Evolutionary conservation across 83 land plant genomes (phyloP).

Genomic region (Picea abies): DNA sequence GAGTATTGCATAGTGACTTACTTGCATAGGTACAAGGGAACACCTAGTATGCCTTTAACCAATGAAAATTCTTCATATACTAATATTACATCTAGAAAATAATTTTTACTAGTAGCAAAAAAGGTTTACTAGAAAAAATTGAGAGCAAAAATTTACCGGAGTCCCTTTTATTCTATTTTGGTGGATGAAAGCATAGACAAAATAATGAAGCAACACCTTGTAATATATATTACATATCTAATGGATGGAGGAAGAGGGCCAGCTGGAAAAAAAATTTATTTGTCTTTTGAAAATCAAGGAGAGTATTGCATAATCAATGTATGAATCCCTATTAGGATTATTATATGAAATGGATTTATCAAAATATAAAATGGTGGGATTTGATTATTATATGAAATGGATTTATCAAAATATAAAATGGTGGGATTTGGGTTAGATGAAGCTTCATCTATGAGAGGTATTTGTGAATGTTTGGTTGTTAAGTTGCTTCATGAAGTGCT

Average conservation of each 20-base stretch:
- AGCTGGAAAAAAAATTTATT: background rate
- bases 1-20: too few relatives aligned
- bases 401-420: background rate
- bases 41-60: background rate
- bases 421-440: background rate
- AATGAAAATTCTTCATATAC: background rate
- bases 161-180: background rate
- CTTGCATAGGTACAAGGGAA: too few relatives aligned
- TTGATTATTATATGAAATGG: background rate
- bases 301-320: background rate
- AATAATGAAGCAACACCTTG: background rate
- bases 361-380: background rate
- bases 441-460: too few relatives aligned
- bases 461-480: too few relatives aligned
- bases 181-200: conserved; percentile 1
- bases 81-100: background rate
- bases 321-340: background rate
- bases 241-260: background rate
- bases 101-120: background rate
- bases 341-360: background rate
- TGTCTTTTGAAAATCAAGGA: background rate
- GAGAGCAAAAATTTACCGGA: background rate
- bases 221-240: background rate
- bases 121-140: background rate
- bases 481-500: too few relatives aligned